These are phyloP conservation scores for Saprolegnia parasitica DNA, from an alignment of 352 stramenopile genomes.

Conservation along the genomic window DNA sequence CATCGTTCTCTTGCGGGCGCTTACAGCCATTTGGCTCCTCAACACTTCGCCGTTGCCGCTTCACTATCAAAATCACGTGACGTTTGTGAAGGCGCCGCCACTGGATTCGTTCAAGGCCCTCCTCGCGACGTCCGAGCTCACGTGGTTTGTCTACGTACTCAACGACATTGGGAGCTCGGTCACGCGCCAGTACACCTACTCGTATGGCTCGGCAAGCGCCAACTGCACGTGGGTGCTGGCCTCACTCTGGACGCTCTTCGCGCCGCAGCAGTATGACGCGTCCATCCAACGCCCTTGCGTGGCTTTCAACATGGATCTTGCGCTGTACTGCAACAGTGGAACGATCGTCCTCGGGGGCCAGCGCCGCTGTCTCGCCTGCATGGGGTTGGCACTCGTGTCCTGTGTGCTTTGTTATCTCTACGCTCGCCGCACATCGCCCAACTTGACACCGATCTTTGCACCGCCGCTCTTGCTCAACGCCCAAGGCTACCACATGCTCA, in stretches of 20 bases:
- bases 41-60: background rate
- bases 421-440: background rate
- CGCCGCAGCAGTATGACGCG: background rate
- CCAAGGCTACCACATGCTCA: conserved; percentile 20
- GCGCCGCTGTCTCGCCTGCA: background rate
- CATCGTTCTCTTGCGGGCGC: conserved; percentile 4
- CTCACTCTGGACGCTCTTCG: background rate
- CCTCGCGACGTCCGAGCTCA: background rate
- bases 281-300: background rate
- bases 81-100: background rate
- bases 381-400: background rate
- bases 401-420: background rate
- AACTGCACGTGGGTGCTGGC: background rate
- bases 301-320: background rate
- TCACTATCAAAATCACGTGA: background rate
- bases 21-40: conserved; percentile 3
- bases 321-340: background rate
- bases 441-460: background rate
- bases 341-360: background rate
- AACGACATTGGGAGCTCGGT: background rate
- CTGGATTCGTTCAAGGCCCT: conserved; percentile 3
- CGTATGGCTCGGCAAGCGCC: background rate
- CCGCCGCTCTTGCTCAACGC: conserved; percentile 12
- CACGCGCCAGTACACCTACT: background rate
- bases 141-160: conserved; percentile 17